Percentiles rank a stretch among this genome's conserved stretches.
phyloP scores from a whole-genome alignment of 176 grass and related monocot species.

The Hyparrhenia diplandra region DNA sequence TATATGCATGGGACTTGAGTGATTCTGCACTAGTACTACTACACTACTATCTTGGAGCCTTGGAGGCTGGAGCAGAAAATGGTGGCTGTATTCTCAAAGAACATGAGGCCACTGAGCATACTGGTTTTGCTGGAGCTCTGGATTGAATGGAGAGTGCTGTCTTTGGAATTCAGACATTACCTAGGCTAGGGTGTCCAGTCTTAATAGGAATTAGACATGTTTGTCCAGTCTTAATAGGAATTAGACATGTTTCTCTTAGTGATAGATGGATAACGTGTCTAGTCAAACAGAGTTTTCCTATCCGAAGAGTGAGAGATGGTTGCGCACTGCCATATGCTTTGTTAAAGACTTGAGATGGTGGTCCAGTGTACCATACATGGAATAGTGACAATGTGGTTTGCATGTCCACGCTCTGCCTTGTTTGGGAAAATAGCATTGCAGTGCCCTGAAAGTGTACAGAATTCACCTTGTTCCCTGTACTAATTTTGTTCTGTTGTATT shows the following conservation, averaged over 20 bases:
- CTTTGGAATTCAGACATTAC: background rate
- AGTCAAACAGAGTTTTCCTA: background rate
- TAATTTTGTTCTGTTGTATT: background rate
- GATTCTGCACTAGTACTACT: background rate
- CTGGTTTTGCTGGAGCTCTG: background rate
- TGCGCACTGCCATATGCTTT: background rate
- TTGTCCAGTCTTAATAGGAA: background rate
- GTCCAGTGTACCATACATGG: background rate
- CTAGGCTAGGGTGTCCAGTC: background rate
- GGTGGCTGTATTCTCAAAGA: background rate
- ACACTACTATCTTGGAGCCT: background rate
- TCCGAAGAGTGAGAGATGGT: background rate
- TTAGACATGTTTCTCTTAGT: slow-evolving; percentile 20
- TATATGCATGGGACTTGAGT: slow-evolving; percentile 75
- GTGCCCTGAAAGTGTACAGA: background rate
- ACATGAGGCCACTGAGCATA: background rate
- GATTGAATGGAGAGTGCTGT: background rate
- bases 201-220: slow-evolving; percentile 6
- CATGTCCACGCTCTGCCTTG: background rate
- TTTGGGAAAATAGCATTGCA: no score
- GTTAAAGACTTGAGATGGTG: background rate
- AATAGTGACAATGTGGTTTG: background rate
- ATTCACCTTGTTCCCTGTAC: background rate
- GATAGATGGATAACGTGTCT: background rate
- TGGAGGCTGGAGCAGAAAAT: background rate